phyloP scores from a whole-genome alignment of 2,329 filamentous ascomycete genomes.

The Penicillium verrucosum region DNA sequence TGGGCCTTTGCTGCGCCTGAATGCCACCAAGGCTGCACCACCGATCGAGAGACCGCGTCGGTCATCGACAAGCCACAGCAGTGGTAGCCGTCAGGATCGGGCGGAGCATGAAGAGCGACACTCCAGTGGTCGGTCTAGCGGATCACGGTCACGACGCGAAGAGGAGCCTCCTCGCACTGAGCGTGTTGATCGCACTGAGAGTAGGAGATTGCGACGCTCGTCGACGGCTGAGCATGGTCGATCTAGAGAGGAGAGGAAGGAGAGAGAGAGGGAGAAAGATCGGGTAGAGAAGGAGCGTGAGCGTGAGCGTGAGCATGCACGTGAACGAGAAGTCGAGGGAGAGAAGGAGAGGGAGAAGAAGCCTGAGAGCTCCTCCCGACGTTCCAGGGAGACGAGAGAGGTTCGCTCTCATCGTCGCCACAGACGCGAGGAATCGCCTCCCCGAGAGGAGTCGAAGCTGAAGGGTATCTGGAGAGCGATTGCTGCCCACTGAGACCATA shows the following conservation, averaged over 20 bases:
- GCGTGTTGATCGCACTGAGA: conserved; percentile 2
- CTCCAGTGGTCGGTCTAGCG: conserved; percentile 23
- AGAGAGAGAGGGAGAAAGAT: conserved; percentile 16
- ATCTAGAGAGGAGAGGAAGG: conserved; percentile 20
- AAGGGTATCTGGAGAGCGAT: conserved; percentile 33
- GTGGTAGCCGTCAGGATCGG: conserved; percentile 22
- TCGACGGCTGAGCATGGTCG: conserved; percentile 19
- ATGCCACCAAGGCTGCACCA: conserved; percentile 32
- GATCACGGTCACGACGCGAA: conserved; percentile 30
- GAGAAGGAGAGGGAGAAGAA: conserved; percentile 13
- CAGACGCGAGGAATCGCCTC: conserved; percentile 29
- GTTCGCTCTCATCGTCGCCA: conserved; percentile 24
- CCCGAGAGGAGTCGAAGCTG: conserved; percentile 28
- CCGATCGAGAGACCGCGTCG: conserved; percentile 31
- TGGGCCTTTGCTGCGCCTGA: conserved; percentile 39
- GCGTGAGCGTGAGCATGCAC: conserved; percentile 9
- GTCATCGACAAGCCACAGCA: conserved; percentile 32
- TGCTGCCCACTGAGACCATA: conserved; percentile 26
- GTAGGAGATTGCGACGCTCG: conserved; percentile 22
- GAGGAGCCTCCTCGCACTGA: conserved; percentile 12
- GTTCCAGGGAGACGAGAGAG: conserved; percentile 20
- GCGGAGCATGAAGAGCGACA: conserved; percentile 24
- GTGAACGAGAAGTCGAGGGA: conserved; percentile 12
- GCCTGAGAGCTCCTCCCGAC: conserved; percentile 22
- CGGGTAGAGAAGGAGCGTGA: conserved; percentile 1